Conservation (phyloP, 768 basidiomycete genomes). For the Boletus patriciae region DNA sequence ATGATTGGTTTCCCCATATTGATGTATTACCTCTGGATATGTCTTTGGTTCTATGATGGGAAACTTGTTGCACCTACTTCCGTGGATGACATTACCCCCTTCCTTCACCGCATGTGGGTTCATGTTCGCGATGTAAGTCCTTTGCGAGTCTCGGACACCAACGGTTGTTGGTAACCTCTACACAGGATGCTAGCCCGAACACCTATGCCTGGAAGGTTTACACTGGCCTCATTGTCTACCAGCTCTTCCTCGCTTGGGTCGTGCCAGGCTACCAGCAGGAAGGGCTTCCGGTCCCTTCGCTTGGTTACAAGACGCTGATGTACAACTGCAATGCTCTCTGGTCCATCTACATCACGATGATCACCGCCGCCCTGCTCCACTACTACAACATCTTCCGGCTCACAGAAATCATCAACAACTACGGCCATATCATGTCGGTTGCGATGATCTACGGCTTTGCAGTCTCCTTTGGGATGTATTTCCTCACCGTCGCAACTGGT, state of each 20-base stretch:
- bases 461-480: slow-evolving; percentile 79
- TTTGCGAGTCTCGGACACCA: background rate
- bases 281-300: slow-evolving; percentile 93
- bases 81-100: slow-evolving; percentile 69
- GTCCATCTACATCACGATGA: slow-evolving; percentile 80
- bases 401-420: slow-evolving; percentile 93
- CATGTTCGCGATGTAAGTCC: slow-evolving; percentile 72
- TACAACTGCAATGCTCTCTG: slow-evolving; percentile 96
- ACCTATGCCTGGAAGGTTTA: slow-evolving; percentile 88
- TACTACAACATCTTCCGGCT: slow-evolving; percentile 83
- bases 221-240: slow-evolving; percentile 81
- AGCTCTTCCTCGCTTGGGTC: slow-evolving; percentile 86
- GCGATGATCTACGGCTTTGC: slow-evolving; percentile 89
- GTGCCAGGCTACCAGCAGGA: slow-evolving; percentile 93
- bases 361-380: slow-evolving; percentile 74
- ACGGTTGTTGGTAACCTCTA: background rate
- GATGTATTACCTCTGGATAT: slow-evolving; percentile 99
- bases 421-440: slow-evolving; percentile 93
- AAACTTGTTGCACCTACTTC: slow-evolving; percentile 69
- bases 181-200: slow-evolving; percentile 89
- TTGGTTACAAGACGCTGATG: slow-evolving; percentile 87
- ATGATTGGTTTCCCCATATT: slow-evolving; percentile 92
- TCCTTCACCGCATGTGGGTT: slow-evolving; percentile 79
- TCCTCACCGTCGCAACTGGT: slow-evolving; percentile 72
- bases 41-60: slow-evolving; percentile 95